Percentiles rank a stretch among this genome's conserved stretches.
These are phyloP conservation scores for Syzygium syzygioides DNA, from an alignment of 441 rosid species.

Conservation along the genomic window DNA sequence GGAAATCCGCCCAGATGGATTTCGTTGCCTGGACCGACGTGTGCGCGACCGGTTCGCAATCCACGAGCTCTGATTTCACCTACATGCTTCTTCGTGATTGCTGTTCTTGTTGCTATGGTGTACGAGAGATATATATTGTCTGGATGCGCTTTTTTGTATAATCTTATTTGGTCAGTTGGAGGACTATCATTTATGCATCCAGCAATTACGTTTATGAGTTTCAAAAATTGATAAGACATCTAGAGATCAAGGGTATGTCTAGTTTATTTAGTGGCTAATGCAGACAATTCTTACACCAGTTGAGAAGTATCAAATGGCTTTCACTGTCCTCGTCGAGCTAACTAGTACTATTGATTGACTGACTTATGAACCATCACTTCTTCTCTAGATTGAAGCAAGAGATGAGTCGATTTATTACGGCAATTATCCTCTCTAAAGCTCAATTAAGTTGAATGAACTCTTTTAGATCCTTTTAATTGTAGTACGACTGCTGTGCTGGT, in stretches of 20 bases:
- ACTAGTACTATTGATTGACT: background rate
- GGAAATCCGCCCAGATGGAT: background rate
- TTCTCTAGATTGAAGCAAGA: background rate
- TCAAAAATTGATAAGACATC: background rate
- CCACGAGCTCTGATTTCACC: background rate
- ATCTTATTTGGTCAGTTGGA: background rate
- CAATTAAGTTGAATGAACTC: background rate
- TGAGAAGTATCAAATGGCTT: background rate
- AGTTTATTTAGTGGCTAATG: background rate
- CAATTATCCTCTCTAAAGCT: background rate
- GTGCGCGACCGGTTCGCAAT: background rate
- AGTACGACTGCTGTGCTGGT: background rate
- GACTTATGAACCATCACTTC: background rate
- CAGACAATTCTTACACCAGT: background rate
- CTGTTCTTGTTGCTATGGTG: background rate
- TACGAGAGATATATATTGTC: background rate
- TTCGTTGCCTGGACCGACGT: background rate
- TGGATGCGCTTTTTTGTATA: background rate
- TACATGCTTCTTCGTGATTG: background rate
- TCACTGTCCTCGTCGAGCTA: background rate
- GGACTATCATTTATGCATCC: background rate
- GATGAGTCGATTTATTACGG: background rate
- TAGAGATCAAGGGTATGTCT: background rate
- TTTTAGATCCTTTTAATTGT: background rate
- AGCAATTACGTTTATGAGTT: background rate